Percentiles rank a stretch among this genome's conserved stretches.
Evolutionary conservation across 257 asterid species (phyloP).

Genomic region (Penstemon davidsonii): DNA sequence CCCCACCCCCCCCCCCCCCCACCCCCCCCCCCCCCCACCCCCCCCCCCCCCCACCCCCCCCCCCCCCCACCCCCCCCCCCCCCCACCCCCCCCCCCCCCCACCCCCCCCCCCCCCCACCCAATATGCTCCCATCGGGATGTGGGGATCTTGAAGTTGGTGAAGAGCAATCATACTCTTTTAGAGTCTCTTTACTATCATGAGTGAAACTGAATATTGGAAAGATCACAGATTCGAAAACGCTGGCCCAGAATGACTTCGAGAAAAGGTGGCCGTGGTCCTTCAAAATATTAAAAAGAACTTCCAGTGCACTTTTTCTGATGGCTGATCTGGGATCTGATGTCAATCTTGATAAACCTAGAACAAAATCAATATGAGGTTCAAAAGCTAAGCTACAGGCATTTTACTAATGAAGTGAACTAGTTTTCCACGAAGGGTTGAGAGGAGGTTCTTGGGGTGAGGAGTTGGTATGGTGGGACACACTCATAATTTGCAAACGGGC

Average conservation of each 20-base stretch:
- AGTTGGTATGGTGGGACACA: not conserved
- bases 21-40: too few species aligned
- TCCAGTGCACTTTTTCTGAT: constrained; percentile 88
- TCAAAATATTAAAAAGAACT: constrained; percentile 92
- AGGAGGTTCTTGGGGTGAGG: not conserved
- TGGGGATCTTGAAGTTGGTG: constrained; percentile 38
- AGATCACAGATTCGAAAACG: constrained; percentile 66
- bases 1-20: too few species aligned
- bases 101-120: too few species aligned
- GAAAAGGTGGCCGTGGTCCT: constrained; percentile 95
- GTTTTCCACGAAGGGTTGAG: not conserved
- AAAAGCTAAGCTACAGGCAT: constrained; percentile 20
- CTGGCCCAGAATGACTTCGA: constrained; percentile 68
- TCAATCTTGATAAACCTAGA: constrained; percentile 85
- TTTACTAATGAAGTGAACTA: not conserved
- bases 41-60: too few species aligned
- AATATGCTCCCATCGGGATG: constrained; percentile 59
- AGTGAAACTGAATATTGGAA: constrained; percentile 68
- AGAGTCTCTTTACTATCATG: constrained; percentile 51
- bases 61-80: too few species aligned
- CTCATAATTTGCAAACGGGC: not conserved
- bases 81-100: too few species aligned
- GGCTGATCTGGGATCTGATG: constrained; percentile 94
- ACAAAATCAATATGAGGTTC: constrained; percentile 29
- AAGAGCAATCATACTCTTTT: constrained; percentile 39